A percentile compares a stretch with the other conserved stretches of the same genome.
Conservation (phyloP, 441 rosid genomes). For the Pelargonium australe region DNA sequence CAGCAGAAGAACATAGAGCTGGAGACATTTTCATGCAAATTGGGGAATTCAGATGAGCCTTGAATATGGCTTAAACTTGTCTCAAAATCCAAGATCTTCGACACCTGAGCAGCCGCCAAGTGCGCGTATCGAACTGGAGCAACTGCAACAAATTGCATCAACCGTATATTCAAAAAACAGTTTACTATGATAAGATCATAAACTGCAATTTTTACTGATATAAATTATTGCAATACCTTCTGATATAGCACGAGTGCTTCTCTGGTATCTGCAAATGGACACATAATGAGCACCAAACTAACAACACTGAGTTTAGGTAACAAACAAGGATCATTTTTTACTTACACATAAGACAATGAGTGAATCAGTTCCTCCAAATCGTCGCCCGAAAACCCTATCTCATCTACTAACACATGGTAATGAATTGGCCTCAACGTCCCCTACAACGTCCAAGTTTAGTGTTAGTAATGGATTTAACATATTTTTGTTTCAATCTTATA, state of each 20-base stretch:
- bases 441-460: conserved; percentile 24
- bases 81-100: conserved; percentile 17
- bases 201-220: neutral
- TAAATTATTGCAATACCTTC: conserved; percentile 11
- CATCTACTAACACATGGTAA: conserved; percentile 73
- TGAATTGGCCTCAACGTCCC: conserved; percentile 91
- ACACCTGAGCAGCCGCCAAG: conserved; percentile 23
- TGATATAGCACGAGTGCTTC: conserved; percentile 23
- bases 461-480: no score
- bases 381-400: conserved; percentile 75
- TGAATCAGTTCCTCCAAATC: conserved; percentile 61
- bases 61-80: conserved; percentile 21
- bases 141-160: conserved; percentile 12
- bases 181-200: neutral
- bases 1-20: neutral
- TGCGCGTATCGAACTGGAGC: conserved; percentile 26
- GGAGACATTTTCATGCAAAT: neutral
- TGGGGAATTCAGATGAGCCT: neutral
- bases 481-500: neutral
- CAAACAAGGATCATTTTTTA: neutral
- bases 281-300: neutral
- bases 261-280: conserved; percentile 20
- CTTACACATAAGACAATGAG: conserved; percentile 77
- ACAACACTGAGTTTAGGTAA: no score
- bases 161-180: neutral